Evolutionary conservation across 106 monocot species (phyloP), one percentile per base, ranked within the genome.

Genomic region (Dendrobium nobile): DNA sequence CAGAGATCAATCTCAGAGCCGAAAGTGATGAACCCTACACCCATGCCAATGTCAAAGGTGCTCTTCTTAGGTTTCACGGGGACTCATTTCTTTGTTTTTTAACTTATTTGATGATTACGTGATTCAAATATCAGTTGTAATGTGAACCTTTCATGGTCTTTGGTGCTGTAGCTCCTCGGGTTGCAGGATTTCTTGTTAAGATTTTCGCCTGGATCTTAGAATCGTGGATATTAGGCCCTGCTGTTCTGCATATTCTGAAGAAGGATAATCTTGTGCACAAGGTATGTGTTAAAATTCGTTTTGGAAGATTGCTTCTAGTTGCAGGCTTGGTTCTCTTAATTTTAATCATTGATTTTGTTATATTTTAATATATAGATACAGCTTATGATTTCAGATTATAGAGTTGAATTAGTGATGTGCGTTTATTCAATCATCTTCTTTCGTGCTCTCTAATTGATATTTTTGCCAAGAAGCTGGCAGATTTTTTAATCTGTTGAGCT

Each of bases 171-270:
- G 96, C 93, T 80, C 96, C 96, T 42, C 88, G 96, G 13, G 87
- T 92, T 5, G 93, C 93, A 5, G 96, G 96, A 37, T 31, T 96
- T 74, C 83, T 96, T 19, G 90, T 93, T 10, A 96, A 93, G 85
- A 83, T 93, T 9, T 92, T 96, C 56, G 96, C 82, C 40, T 93
- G 96, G 96, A 81, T 96, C 82, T 77, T 96, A 82, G 96, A 96
- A 86, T 84, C 85, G 15, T 72, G 84, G 85, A 85, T 90, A 31
- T 2, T 93, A 26, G 96, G 96, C 1, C 81, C 87, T 4, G 77
- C 92, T 10, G 84, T 82, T 54, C 5, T 90, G 15, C 83, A 91
- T 42, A 73, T 93, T 3, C 77, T 93, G 44, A 87, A 88, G 84
- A 96, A 79, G 82, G 87, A 91, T 67, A 93, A 93, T 83, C 90